A percentile compares a stretch with the other conserved stretches of the same genome.
Conservation (phyloP, 2,329 filamentous ascomycete species). For the Venturia effusa region DNA sequence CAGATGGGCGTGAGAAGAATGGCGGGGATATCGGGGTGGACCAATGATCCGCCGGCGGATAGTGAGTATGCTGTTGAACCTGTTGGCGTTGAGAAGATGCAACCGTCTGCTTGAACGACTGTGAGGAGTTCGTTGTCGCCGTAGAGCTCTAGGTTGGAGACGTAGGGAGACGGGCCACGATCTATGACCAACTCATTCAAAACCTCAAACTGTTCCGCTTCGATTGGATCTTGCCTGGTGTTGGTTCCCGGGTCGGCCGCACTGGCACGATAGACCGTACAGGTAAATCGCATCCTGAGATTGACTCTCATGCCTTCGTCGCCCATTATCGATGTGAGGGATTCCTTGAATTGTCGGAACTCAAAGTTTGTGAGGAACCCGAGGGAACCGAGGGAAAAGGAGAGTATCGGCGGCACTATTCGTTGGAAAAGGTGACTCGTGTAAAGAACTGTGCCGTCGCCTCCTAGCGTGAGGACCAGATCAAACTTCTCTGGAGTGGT, state of each 20-base stretch:
- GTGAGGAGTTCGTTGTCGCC: slow-evolving; percentile 92
- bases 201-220: slow-evolving; percentile 94
- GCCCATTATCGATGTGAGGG: slow-evolving; percentile 83
- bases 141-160: slow-evolving; percentile 92
- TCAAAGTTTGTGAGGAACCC: slow-evolving; percentile 86
- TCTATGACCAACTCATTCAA: slow-evolving; percentile 76
- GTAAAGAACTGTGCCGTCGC: slow-evolving; percentile 78
- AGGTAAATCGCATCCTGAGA: slow-evolving; percentile 96
- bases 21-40: slow-evolving; percentile 92
- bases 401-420: slow-evolving; percentile 73
- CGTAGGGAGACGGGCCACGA: slow-evolving; percentile 89
- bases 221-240: slow-evolving; percentile 40
- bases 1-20: slow-evolving; percentile 96
- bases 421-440: slow-evolving; percentile 89
- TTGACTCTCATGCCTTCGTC: slow-evolving; percentile 95
- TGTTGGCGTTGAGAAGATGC: slow-evolving; percentile 94
- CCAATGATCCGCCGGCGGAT: slow-evolving; percentile 86
- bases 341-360: slow-evolving; percentile 77
- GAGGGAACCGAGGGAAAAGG: slow-evolving; percentile 73
- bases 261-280: slow-evolving; percentile 74
- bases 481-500: slow-evolving; percentile 90
- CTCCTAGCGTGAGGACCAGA: slow-evolving; percentile 77
- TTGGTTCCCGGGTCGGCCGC: slow-evolving; percentile 35
- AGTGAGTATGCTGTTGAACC: slow-evolving; percentile 87
- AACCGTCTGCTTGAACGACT: slow-evolving; percentile 91